Base-by-base conservation (phyloP, 176 grass and related monocot species). In the Zoysia pacifica region DNA sequence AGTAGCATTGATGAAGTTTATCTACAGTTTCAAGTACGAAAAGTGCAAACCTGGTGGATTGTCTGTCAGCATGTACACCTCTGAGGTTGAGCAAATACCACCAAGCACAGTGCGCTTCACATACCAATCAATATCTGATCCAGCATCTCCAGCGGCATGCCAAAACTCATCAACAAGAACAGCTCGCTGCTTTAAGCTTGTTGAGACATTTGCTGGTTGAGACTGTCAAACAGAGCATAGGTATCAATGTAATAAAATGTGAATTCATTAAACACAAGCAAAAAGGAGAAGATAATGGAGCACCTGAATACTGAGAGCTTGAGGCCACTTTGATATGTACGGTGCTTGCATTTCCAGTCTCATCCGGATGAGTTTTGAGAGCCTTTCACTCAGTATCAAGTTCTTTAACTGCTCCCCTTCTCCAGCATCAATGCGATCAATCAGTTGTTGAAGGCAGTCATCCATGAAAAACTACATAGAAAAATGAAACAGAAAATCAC, bases 61-160 rank as follows among this genome's bases (percentile, higher is more conserved):
- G 80, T 99, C 96, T 37, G 96, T 94, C 58, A 99, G 37, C 92
- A 95, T 95, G 80, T 99, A 99, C 74, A 99, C 91, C 86, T 95
- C 92, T n/a, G 96, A 93, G 50, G 92, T 87, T 53, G 96, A 99
- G 88, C 95, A 99, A 77, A 99, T 93, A 52, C 90, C 96, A 40
- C 90, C 90, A 85, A 99, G 88, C 69, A 99, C 81, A 77, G 92
- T 90, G 63, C 92, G 84, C 66, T 99, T 99, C 45, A 95, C 88
- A 70, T 99, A 99, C 96, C 96, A 99, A 84, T 99, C 92, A 45
- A 99, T 81, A 82, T 99, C 88, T 58, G 92, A 93, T 15, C 86
- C 96, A 76, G 75, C 62, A 87, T 95, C 92, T 70, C 96, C 88
- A 79, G 88, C 92, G 63, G 81, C 88, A 93, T 95, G 92, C 96